Percentiles rank a stretch among this genome's conserved stretches.
Conservation (phyloP, 345 rosid species). For the Triadica sebifera region DNA sequence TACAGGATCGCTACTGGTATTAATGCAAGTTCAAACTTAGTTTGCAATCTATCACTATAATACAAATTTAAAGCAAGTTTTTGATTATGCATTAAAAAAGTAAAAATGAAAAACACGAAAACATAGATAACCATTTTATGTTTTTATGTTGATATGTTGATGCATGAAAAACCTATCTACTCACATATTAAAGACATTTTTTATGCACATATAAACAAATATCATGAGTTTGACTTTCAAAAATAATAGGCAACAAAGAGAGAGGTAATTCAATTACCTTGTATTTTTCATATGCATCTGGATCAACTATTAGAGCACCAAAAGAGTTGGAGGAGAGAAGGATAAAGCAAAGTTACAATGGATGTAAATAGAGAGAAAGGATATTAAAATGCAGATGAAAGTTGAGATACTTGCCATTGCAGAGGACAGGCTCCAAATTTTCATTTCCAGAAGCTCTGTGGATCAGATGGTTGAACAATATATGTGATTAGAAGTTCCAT, state of each 20-base stretch:
- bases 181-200: background rate
- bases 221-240: background rate
- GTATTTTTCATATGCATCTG: constrained; percentile 60
- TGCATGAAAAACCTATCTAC: background rate
- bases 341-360: constrained; percentile 15
- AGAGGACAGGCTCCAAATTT: constrained; percentile 47
- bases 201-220: background rate
- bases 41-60: too few species aligned
- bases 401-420: constrained; percentile 59
- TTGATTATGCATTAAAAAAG: too few species aligned
- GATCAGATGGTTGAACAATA: constrained; percentile 8
- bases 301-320: constrained; percentile 52
- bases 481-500: background rate
- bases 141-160: background rate
- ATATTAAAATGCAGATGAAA: constrained; percentile 1
- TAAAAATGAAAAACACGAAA: too few species aligned
- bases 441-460: constrained; percentile 70
- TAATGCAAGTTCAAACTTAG: too few species aligned
- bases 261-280: constrained; percentile 48
- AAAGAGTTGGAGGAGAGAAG: background rate
- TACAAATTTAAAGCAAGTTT: too few species aligned
- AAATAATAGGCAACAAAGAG: background rate
- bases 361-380: background rate
- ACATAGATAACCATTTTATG: background rate
- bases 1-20: too few species aligned